These are phyloP conservation scores for Phytophthora lateralis DNA, from an alignment of 352 stramenopile species.

Conservation along the genomic window DNA sequence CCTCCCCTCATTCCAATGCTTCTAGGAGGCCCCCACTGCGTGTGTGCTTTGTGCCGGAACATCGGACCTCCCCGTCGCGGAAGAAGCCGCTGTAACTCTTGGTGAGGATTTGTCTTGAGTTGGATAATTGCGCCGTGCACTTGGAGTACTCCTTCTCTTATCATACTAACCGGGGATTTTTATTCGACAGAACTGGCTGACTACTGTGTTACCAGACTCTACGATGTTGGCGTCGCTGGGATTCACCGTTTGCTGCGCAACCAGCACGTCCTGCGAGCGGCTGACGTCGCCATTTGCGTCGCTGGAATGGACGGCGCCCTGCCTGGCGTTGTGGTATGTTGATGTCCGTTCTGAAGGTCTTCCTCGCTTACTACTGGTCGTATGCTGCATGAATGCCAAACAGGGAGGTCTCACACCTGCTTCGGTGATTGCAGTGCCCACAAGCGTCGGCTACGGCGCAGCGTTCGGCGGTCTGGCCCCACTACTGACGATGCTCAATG, in stretches of 20 bases:
- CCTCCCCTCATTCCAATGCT: neutral
- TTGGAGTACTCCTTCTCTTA: neutral
- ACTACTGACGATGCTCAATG: conserved; percentile 98
- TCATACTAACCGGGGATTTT: conserved; percentile 2
- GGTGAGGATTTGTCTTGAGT: conserved; percentile 32
- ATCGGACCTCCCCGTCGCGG: conserved; percentile 95
- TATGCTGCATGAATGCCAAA: neutral
- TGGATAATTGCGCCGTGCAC: too few species aligned
- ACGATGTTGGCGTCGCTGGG: conserved; percentile 94
- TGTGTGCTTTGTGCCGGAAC: conserved; percentile 95
- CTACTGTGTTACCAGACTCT: conserved; percentile 83
- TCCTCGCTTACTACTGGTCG: neutral
- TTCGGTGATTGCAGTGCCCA: conserved; percentile 91
- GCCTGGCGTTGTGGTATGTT: conserved; percentile 94
- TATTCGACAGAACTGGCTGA: conserved; percentile 81
- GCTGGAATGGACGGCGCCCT: conserved; percentile 98
- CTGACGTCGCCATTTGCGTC: conserved; percentile 94
- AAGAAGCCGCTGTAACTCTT: conserved; percentile 95
- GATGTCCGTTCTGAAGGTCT: neutral
- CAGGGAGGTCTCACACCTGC: conserved; percentile 82
- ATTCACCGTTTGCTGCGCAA: conserved; percentile 93
- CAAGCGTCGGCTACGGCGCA: conserved; percentile 92
- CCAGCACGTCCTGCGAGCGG: conserved; percentile 82
- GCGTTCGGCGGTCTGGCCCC: conserved; percentile 92
- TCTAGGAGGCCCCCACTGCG: conserved; percentile 30